Percentiles rank a stretch among this genome's conserved stretches.
These are phyloP conservation scores for Fusarium equiseti DNA, from an alignment of 2,329 filamentous ascomycete genomes.

Conservation along the genomic window DNA sequence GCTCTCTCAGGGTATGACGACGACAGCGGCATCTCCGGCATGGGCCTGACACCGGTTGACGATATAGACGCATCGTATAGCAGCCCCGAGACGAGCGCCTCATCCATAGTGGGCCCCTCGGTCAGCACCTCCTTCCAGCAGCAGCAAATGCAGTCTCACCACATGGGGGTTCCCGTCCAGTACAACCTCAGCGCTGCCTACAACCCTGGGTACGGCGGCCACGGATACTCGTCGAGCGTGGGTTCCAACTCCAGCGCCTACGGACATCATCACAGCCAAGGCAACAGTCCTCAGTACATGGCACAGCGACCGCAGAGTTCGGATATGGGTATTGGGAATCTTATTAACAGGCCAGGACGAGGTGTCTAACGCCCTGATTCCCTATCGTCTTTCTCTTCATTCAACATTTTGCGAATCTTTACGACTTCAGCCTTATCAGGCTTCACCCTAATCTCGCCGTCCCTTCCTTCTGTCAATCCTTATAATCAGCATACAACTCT, in stretches of 20 bases:
- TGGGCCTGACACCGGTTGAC: conserved; percentile 69
- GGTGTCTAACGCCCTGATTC: conserved; percentile 26
- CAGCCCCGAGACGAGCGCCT: conserved; percentile 64
- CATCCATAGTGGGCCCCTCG: conserved; percentile 55
- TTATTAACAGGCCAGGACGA: conserved; percentile 65
- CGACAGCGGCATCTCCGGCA: conserved; percentile 77
- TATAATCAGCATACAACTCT: conserved; percentile 25
- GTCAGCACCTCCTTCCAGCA: conserved; percentile 52
- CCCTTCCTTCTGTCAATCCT: conserved; percentile 40
- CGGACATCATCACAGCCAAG: conserved; percentile 49
- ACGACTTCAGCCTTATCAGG: conserved; percentile 1
- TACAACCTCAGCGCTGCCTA: conserved; percentile 46
- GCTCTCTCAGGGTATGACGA: conserved; percentile 68
- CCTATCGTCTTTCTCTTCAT: not conserved
- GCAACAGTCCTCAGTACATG: conserved; percentile 61
- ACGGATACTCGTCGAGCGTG: conserved; percentile 67
- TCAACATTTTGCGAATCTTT: not conserved
- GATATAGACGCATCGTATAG: conserved; percentile 69
- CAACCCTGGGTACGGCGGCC: conserved; percentile 43
- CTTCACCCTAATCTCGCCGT: conserved; percentile 25
- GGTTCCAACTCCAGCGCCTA: conserved; percentile 60
- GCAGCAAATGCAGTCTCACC: conserved; percentile 46
- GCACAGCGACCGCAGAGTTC: conserved; percentile 64
- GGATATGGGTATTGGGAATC: conserved; percentile 71
- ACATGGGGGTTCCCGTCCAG: conserved; percentile 36